Percentiles rank a stretch among this genome's conserved stretches.
Conservation (phyloP, 345 rosid genomes). For the Aegle marmelos region DNA sequence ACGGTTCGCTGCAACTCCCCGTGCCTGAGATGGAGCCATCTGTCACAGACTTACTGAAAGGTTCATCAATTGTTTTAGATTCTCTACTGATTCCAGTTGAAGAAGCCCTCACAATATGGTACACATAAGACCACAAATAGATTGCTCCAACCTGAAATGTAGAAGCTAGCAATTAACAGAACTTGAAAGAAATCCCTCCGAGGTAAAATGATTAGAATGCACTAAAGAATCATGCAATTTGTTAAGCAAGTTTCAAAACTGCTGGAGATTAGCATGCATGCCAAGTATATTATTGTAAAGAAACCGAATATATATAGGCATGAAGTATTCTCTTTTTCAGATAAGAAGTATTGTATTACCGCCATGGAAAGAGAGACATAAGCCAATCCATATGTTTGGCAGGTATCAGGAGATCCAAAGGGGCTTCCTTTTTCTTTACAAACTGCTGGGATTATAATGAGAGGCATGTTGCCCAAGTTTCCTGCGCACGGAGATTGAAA, state of each 20-base stretch:
- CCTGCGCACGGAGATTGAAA: constrained; percentile 29
- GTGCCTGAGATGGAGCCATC: constrained; percentile 17
- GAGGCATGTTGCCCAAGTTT: constrained; percentile 61
- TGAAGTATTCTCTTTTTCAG: background rate
- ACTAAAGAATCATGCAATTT: background rate
- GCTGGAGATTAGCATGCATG: background rate
- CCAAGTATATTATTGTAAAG: background rate
- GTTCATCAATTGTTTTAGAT: constrained; percentile 5
- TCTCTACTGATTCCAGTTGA: constrained; percentile 20
- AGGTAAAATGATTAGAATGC: background rate
- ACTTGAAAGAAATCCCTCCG: background rate
- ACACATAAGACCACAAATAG: constrained; percentile 58
- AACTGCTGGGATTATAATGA: constrained; percentile 65
- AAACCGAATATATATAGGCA: background rate
- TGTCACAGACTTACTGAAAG: constrained; percentile 14
- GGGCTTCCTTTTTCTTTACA: constrained; percentile 66
- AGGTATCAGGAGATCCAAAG: constrained; percentile 52
- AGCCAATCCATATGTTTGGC: constrained; percentile 46
- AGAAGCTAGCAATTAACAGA: background rate
- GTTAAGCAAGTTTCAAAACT: background rate
- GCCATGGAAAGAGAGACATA: constrained; percentile 73
- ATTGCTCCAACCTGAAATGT: constrained; percentile 55
- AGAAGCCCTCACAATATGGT: constrained; percentile 44
- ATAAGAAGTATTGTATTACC: constrained; percentile 25
- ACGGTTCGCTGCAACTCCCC: constrained; percentile 36